phyloP scores from a whole-genome alignment of 805 yeast genomes.

The Debaryomyces tyrocola region DNA sequence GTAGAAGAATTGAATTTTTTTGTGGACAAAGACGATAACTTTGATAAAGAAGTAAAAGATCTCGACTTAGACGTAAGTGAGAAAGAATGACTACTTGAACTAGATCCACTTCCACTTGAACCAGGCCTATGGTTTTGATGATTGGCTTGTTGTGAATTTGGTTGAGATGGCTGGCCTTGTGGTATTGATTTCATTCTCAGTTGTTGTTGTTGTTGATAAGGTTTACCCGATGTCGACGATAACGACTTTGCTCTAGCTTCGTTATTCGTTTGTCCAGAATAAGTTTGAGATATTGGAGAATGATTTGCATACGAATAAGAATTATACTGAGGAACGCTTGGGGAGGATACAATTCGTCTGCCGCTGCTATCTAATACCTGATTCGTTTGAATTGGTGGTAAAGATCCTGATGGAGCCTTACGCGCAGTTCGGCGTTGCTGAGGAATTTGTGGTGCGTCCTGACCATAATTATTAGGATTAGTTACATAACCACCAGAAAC shows the following conservation, averaged over 20 bases:
- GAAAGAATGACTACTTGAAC: slow-evolving; percentile 29
- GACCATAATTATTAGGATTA: slow-evolving; percentile 1
- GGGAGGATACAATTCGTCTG: slow-evolving; percentile 33
- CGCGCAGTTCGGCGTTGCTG: slow-evolving; percentile 13
- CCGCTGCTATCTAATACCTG: slow-evolving; percentile 12
- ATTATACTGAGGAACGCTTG: slow-evolving; percentile 17
- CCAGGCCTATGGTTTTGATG: slow-evolving; percentile 11
- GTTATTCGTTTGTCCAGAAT: slow-evolving; percentile 3
- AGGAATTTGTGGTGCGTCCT: background rate
- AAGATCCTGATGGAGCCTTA: slow-evolving; percentile 16
- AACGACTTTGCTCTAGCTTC: slow-evolving; percentile 30
- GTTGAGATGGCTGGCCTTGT: slow-evolving; percentile 4
- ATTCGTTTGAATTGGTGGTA: slow-evolving; percentile 17
- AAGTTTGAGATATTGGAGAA: slow-evolving; percentile 9
- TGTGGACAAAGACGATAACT: slow-evolving; percentile 42
- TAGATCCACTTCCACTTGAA: slow-evolving; percentile 16
- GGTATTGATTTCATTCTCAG: slow-evolving; percentile 7
- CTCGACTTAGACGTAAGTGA: slow-evolving; percentile 41
- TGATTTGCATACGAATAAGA: slow-evolving; percentile 2
- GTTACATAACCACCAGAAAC: slow-evolving; percentile 1
- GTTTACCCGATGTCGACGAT: slow-evolving; percentile 18
- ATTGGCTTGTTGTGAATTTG: background rate
- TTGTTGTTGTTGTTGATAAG: slow-evolving; percentile 5
- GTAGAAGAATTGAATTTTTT: slow-evolving; percentile 37
- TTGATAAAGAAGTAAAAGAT: slow-evolving; percentile 42